Evolutionary conservation across 169 alveolate species (phyloP), one percentile per base, ranked within the genome.

Genomic region (Eimeria tenella): DNA sequence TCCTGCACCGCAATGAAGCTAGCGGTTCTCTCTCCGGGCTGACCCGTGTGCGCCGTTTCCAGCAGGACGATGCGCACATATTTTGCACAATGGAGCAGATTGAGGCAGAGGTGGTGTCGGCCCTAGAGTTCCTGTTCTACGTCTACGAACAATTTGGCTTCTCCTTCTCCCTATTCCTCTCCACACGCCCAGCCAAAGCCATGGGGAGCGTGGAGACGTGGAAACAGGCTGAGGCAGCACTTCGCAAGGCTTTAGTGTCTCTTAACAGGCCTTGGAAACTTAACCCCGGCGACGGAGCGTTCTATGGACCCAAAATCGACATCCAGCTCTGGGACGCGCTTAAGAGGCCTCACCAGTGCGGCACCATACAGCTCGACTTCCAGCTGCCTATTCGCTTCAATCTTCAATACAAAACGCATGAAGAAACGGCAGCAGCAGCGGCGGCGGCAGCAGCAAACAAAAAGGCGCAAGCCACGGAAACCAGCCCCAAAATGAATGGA

Each of bases 221-320:
- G 99, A 98, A 97, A 91, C 94, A 96, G 86, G 99, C 99, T 15
- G 99, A 99, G 96, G 95, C 88, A 23, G 98, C 98, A 56, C 97
- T 99, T 56, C 96, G 96, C 93, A 98, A 97, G 50, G 99, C 99
- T 5, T 97, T 99, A 9, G 97, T 98, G 79, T 97, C 94, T 60
- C 97, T 97, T 31, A 99, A 93, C 11, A 71, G 17, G 49, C 94
- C 93, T 49, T 95, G 94, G 94, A 97, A 98, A 86, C 87, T 98
- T 31, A 99, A 99, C 95, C 99, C 98, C 56, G 99, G 99, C 11
- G 99, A 99, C 95, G 99, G 99, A 6, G 99, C 99, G 42, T 99
- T 99, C 96, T 99, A 99, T 94, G 99, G 99, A 0, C 99, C 99
- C 7, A 99, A 99, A 96, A 99, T 99, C 94, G 99, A 99, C 96